Base-by-base conservation (phyloP, 108 stramenopile species). In the Skeletonema costatum region DNA sequence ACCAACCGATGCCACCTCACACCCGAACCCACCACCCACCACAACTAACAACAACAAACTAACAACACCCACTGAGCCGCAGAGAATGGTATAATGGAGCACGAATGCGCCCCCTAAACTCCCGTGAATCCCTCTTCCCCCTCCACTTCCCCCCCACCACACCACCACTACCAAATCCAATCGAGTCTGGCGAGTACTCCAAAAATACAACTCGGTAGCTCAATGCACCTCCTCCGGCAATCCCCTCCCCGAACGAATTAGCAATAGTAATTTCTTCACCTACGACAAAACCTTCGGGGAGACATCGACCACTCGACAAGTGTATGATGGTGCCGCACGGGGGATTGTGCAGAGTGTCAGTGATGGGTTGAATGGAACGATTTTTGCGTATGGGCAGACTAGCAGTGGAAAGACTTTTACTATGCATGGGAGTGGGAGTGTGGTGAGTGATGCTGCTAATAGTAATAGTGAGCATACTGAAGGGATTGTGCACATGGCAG, bases 371-470 rank as follows among this genome's bases (percentile, higher is more conserved):
- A 99, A 99, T 76, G 99, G 99, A 46, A 98, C 97, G 1, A 96
- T 98, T 17, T 98, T 97, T 79, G 97, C 97, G 14, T 97, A 98
- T 77, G 97, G 97, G 29, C 96, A 97, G 79, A 97, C 97, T 16
- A 91, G 90, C 2, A 82, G 82, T 62, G 98, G 97, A 21, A 99
- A 97, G 76, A 99, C 96, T 2, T 95, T 71, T 70, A 97, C 97
- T 7, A 97, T 98, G 96, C 93, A 96, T 61, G 96, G 96, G 44
- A 82, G 85, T 8, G 93, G 90, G 29, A 58, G 41, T 31, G 25
- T 25, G 25, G 25, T 25, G 25, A 0, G 25, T 25, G 25, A 25
- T 25, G 25, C 0, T 25, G 0, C 25, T 25, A 39, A 75, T 9
- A 82, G 25, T 25, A 35, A 66, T 16, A 48, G 31, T 29, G 81